Evolutionary conservation across 441 rosid genomes (phyloP).

Genomic region (Eutrema salsugineum): DNA sequence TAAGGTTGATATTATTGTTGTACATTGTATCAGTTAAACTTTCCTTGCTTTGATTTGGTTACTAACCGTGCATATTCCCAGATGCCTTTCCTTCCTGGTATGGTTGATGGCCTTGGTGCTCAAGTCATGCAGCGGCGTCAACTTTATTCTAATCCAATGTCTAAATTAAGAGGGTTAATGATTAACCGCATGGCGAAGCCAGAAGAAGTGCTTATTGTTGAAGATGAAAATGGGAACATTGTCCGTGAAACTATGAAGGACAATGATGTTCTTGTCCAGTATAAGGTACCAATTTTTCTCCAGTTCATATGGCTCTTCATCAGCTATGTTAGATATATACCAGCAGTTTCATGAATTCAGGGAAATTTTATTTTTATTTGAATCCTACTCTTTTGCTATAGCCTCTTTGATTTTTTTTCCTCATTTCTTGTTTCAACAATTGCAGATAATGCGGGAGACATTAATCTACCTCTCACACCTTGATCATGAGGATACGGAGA

Average conservation of each 20-base stretch:
- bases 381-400: background rate
- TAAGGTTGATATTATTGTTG: background rate
- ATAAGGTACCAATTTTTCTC: conserved; percentile 55
- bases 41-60: conserved; percentile 14
- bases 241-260: conserved; percentile 99
- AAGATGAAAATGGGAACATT: conserved; percentile 99
- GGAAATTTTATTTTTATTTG: background rate
- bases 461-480: conserved; percentile 93
- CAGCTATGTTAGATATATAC: background rate
- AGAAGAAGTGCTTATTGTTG: conserved; percentile 98
- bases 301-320: background rate
- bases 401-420: background rate
- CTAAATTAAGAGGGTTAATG: conserved; percentile 95
- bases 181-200: conserved; percentile 99
- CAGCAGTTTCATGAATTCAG: background rate
- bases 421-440: conserved; percentile 1
- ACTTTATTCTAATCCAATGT: conserved; percentile 86
- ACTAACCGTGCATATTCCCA: conserved; percentile 35
- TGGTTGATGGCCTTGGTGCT: conserved; percentile 89
- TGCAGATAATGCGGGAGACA: conserved; percentile 99
- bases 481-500: conserved; percentile 99
- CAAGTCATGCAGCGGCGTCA: conserved; percentile 88
- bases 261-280: conserved; percentile 99
- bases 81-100: conserved; percentile 74
- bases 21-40: background rate